Evolutionary conservation across 176 grass and related monocot species (phyloP).

Genomic region (Tillandsia leiboldiana): DNA sequence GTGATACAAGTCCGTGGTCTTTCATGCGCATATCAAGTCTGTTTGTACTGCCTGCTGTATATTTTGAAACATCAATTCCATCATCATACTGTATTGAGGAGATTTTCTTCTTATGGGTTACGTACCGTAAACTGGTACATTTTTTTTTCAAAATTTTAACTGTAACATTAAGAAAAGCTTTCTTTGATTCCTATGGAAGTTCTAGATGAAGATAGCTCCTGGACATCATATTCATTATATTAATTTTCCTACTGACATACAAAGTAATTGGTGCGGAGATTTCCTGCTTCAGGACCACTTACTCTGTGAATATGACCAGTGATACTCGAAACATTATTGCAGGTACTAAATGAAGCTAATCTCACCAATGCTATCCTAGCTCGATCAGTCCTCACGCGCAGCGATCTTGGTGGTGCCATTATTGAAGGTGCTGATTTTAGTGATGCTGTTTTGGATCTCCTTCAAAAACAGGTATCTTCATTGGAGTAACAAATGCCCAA

Average conservation of each 20-base stretch:
- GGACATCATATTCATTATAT: background rate
- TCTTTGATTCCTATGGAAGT: too few relatives aligned
- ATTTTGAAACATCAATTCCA: too few relatives aligned
- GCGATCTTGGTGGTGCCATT: slow-evolving; percentile 81
- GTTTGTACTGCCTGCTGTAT: too few relatives aligned
- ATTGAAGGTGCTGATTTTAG: slow-evolving; percentile 97
- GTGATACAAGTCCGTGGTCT: too few relatives aligned
- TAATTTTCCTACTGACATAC: background rate
- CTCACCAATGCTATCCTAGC: slow-evolving; percentile 88
- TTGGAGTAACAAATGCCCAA: background rate
- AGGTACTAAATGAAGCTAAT: slow-evolving; percentile 98
- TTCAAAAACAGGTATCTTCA: slow-evolving; percentile 69
- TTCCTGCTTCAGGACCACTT: background rate
- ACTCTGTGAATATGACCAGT: background rate
- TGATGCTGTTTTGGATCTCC: slow-evolving; percentile 87
- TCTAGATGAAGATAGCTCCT: background rate
- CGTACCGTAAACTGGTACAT: too few relatives aligned
- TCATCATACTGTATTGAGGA: too few relatives aligned
- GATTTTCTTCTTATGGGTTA: too few relatives aligned
- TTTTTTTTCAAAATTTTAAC: too few relatives aligned
- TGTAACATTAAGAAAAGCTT: too few relatives aligned
- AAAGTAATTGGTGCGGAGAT: background rate
- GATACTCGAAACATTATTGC: background rate
- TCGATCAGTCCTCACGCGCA: slow-evolving; percentile 77
- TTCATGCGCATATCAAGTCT: too few relatives aligned